Evolutionary conservation across 768 basidiomycete genomes (phyloP).

Genomic region (Mycena vulgaris): DNA sequence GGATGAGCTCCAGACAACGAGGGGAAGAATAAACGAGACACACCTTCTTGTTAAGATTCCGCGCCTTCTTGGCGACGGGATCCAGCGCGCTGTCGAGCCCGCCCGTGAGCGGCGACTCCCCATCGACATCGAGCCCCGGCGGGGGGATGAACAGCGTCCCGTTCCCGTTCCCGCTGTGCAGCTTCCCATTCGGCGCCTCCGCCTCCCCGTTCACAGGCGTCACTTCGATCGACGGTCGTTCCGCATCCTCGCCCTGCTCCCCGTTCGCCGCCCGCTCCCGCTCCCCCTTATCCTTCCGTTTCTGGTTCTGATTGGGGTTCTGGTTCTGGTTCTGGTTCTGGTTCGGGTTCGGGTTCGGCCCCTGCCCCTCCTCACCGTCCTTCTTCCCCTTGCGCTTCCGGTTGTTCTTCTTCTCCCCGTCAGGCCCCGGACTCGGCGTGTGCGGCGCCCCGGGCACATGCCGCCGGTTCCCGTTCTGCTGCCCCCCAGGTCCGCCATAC

Average conservation of each 20-base stretch:
- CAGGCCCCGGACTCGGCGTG: constrained; percentile 62
- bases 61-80: constrained; percentile 90
- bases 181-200: constrained; percentile 34
- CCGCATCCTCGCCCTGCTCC: constrained; percentile 50
- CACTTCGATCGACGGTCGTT: constrained; percentile 54
- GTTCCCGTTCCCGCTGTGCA: constrained; percentile 38
- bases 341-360: constrained; percentile 38
- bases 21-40: constrained; percentile 40
- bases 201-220: constrained; percentile 34
- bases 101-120: constrained; percentile 64
- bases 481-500: constrained; percentile 30
- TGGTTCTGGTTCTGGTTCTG: constrained; percentile 15
- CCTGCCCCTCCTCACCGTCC: constrained; percentile 47
- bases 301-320: constrained; percentile 25
- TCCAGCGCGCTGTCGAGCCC: constrained; percentile 75
- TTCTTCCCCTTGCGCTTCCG: constrained; percentile 71
- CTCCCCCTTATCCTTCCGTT: constrained; percentile 56
- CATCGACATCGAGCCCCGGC: constrained; percentile 42
- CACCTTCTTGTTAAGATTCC: constrained; percentile 97
- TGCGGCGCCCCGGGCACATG: constrained; percentile 83
- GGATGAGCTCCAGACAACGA: constrained; percentile 2
- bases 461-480: constrained; percentile 62
- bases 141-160: constrained; percentile 38
- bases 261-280: constrained; percentile 41
- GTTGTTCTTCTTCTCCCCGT: constrained; percentile 58